phyloP scores from a whole-genome alignment of 192 early-diverging fungal species.

The Backusella tarrabulga region DNA sequence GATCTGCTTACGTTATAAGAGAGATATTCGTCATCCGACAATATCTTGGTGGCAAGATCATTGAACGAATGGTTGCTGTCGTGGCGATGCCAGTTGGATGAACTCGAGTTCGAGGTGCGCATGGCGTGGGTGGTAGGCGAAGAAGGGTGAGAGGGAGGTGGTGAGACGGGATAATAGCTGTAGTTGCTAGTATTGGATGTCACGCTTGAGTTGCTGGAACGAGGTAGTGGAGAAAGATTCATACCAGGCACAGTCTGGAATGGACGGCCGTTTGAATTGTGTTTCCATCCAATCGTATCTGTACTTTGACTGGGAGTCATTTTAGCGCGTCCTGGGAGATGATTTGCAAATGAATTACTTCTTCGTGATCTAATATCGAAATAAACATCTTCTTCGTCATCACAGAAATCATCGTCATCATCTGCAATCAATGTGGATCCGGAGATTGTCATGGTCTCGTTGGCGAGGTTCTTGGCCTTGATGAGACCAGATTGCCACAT shows the following conservation, averaged over 20 bases:
- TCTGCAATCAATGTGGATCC: slow-evolving; percentile 20
- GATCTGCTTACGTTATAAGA: background rate
- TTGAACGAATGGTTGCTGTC: background rate
- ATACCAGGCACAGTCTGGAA: slow-evolving; percentile 25
- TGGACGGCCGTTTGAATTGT: slow-evolving; percentile 4
- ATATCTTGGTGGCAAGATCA: background rate
- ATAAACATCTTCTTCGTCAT: slow-evolving; percentile 9
- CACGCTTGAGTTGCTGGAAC: slow-evolving; percentile 5
- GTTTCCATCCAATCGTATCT: slow-evolving; percentile 3
- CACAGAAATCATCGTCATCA: slow-evolving; percentile 28
- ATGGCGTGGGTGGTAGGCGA: slow-evolving; percentile 33
- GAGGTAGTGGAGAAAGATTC: slow-evolving; percentile 33
- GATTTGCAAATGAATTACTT: slow-evolving; percentile 4
- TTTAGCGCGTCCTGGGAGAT: slow-evolving; percentile 3
- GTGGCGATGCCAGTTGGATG: slow-evolving; percentile 35
- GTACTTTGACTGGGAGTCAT: background rate
- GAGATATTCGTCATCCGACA: background rate
- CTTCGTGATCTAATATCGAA: slow-evolving; percentile 3
- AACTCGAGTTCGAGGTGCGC: background rate
- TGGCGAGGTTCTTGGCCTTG: slow-evolving; percentile 53
- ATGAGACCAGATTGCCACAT: slow-evolving; percentile 81
- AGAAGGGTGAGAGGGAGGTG: slow-evolving; percentile 44
- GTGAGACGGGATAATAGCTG: slow-evolving; percentile 43
- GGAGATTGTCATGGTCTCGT: background rate
- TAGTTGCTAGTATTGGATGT: background rate